phyloP scores from a whole-genome alignment of 208 protist genomes.

The Crithidia bombi region DNA sequence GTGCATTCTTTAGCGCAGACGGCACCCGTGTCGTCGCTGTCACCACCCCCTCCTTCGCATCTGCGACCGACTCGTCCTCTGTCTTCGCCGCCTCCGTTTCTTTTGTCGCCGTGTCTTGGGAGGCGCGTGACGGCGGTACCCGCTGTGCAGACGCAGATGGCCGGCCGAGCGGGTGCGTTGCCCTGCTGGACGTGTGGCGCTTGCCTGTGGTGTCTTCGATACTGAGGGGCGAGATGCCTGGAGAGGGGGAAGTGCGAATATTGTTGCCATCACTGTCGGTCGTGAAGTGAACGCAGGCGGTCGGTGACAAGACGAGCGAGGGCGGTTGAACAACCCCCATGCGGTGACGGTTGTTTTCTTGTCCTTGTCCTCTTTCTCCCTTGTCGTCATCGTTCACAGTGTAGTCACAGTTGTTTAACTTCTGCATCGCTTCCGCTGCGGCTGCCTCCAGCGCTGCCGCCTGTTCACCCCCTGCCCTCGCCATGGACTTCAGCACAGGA shows the following conservation, averaged over 20 bases:
- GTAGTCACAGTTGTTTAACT: constrained; percentile 2
- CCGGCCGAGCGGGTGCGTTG: constrained; percentile 10
- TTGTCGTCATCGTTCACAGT: neutral
- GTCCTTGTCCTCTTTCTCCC: neutral
- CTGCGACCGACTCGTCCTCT: neutral
- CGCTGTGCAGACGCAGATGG: neutral
- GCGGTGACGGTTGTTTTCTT: neutral
- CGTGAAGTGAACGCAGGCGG: neutral
- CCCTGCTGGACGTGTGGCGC: neutral
- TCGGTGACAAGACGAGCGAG: neutral
- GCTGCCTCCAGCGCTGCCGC: constrained; percentile 6
- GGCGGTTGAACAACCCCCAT: neutral
- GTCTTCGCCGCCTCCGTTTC: neutral
- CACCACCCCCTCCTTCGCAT: neutral
- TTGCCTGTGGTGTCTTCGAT: constrained; percentile 2
- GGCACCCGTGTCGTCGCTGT: no score
- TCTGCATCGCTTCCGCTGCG: constrained; percentile 7
- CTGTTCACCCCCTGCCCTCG: neutral
- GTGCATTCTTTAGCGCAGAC: no score
- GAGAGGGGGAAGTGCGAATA: neutral
- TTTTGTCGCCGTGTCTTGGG: neutral
- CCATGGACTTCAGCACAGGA: constrained; percentile 11
- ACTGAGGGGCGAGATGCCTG: constrained; percentile 9
- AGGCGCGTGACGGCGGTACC: neutral
- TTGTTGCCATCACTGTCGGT: constrained; percentile 3